These are phyloP conservation scores for Furcasterigmium furcatum DNA, from an alignment of 2,329 filamentous ascomycete species.

Conservation along the genomic window DNA sequence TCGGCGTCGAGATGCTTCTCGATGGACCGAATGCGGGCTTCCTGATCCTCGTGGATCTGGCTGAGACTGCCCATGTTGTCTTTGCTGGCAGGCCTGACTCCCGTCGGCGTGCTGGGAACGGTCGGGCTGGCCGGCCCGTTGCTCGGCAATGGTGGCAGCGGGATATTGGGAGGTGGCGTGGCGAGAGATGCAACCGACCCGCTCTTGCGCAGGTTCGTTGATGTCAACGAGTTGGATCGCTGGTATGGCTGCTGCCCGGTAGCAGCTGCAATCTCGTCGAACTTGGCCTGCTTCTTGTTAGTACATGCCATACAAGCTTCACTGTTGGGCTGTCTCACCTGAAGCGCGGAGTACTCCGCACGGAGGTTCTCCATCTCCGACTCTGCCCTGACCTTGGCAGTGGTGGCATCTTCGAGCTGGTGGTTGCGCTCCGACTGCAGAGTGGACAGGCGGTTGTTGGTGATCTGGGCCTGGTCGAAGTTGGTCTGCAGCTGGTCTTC, in stretches of 20 bases:
- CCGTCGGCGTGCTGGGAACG: conserved; percentile 50
- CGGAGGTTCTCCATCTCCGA: conserved; percentile 64
- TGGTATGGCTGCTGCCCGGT: conserved; percentile 37
- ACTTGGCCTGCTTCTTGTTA: conserved; percentile 50
- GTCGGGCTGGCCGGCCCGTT: conserved; percentile 31
- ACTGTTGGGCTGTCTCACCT: conserved; percentile 66
- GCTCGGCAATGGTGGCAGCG: conserved; percentile 84
- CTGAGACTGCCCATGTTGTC: conserved; percentile 62
- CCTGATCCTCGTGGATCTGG: conserved; percentile 90
- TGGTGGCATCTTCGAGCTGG: conserved; percentile 76
- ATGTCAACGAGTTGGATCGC: conserved; percentile 54
- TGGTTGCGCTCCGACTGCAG: conserved; percentile 71
- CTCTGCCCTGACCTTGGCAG: conserved; percentile 60
- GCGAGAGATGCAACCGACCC: conserved; percentile 79
- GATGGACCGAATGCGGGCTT: conserved; percentile 89
- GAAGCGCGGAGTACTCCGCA: conserved; percentile 71
- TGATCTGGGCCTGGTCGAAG: conserved; percentile 86
- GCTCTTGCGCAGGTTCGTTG: conserved; percentile 80
- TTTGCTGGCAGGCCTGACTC: conserved; percentile 74
- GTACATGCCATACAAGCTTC: conserved; percentile 5
- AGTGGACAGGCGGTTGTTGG: conserved; percentile 81
- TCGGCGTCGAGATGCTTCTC: conserved; percentile 96
- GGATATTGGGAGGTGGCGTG: conserved; percentile 91
- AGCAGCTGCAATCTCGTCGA: conserved; percentile 44
- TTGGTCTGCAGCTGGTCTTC: conserved; percentile 95